A percentile compares a stretch with the other conserved stretches of the same genome.
phyloP scores from a whole-genome alignment of 306 rosid species.

The Lathyrus aphaca region DNA sequence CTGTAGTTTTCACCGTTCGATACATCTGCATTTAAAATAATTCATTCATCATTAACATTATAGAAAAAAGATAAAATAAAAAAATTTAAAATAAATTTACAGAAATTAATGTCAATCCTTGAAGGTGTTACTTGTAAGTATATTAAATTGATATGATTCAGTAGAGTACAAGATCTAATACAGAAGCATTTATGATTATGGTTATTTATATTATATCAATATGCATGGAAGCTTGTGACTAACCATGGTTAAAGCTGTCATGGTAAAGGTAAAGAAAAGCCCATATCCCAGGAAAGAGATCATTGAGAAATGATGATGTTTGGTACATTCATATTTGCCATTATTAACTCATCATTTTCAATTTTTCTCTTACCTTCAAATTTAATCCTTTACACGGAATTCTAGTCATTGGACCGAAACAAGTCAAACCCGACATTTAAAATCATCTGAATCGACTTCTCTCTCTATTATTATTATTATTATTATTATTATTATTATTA shows the following conservation, averaged over 20 bases:
- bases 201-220: constrained; percentile 36
- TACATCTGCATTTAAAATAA: constrained; percentile 71
- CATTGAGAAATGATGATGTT: constrained; percentile 94
- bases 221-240: constrained; percentile 56
- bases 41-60: background rate
- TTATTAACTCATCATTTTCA: constrained; percentile 41
- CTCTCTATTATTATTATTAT: too few species aligned
- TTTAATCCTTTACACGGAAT: too few species aligned
- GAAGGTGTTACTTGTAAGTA: constrained; percentile 35
- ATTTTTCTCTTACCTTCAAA: background rate
- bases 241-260: constrained; percentile 63
- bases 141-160: constrained; percentile 43
- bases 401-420: background rate
- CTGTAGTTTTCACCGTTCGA: constrained; percentile 95
- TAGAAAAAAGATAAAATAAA: background rate
- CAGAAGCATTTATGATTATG: constrained; percentile 56
- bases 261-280: constrained; percentile 44
- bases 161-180: constrained; percentile 46
- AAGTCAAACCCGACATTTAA: background rate
- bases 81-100: background rate
- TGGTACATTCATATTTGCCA: constrained; percentile 43
- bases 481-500: too few species aligned
- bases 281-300: constrained; percentile 57
- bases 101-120: background rate
- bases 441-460: background rate